A percentile compares a stretch with the other conserved stretches of the same genome.
Evolutionary conservation across 345 rosid genomes (phyloP).

Genomic region (Citrus hindsii): DNA sequence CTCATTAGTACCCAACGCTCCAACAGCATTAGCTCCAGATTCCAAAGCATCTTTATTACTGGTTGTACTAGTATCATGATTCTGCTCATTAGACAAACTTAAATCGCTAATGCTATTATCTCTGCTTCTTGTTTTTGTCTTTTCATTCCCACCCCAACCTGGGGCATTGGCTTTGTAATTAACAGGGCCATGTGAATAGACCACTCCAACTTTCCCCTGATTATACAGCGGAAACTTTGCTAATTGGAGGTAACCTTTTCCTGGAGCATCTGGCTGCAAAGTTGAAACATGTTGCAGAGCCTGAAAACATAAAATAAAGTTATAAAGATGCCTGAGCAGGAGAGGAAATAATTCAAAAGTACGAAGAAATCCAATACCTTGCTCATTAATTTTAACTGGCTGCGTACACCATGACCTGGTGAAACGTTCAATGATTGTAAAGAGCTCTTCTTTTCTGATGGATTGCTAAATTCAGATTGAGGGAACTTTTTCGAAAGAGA

Average conservation of each 20-base stretch:
- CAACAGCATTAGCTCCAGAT: slow-evolving; percentile 18
- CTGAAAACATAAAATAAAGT: background rate
- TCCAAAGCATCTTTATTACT: slow-evolving; percentile 17
- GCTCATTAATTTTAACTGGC: slow-evolving; percentile 36
- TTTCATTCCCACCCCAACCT: slow-evolving; percentile 34
- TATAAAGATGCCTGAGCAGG: background rate
- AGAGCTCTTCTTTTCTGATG: slow-evolving; percentile 28
- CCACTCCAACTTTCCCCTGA: slow-evolving; percentile 33
- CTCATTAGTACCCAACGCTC: slow-evolving; percentile 24
- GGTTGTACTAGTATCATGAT: slow-evolving; percentile 26
- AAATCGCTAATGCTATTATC: slow-evolving; percentile 19
- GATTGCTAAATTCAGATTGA: slow-evolving; percentile 16
- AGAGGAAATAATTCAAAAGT: slow-evolving; percentile 1
- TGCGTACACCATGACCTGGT: slow-evolving; percentile 27
- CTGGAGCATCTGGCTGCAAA: slow-evolving; percentile 18
- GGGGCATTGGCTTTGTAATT: slow-evolving; percentile 27
- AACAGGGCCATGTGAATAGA: slow-evolving; percentile 17
- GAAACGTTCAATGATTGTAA: slow-evolving; percentile 11
- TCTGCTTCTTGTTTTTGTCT: slow-evolving; percentile 31
- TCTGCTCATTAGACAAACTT: slow-evolving; percentile 27
- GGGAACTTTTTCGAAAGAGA: background rate
- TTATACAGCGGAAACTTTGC: slow-evolving; percentile 24
- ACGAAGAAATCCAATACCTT: slow-evolving; percentile 24
- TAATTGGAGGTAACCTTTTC: slow-evolving; percentile 24
- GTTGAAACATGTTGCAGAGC: slow-evolving; percentile 11